Evolutionary conservation across 257 asterid genomes (phyloP), one percentile per base, ranked within the genome.

Genomic region (Fraxinus pennsylvanica): DNA sequence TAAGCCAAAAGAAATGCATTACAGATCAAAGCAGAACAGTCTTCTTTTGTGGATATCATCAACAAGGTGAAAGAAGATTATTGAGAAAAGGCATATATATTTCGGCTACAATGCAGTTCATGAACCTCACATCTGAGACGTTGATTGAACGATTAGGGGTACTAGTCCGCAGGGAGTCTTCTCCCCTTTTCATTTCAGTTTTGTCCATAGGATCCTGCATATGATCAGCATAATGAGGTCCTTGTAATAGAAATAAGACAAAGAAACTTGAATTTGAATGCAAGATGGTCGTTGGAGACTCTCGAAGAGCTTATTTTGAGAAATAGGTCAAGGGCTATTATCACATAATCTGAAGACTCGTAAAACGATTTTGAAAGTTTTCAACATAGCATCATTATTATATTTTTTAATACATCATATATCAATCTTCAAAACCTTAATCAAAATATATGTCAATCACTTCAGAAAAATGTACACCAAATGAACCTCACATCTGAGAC

Each of bases 51-150:
- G 45, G 52, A 19, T 30, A 30, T 30, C 19, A 63, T 13, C 74
- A 45, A 66, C 0, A 73, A 73, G 21, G 22, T 4, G 17, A 75
- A 75, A 74, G 71, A 61, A 30, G 38, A 35, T 38, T 39, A 68
- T 29, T 1, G 25, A n/a, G 36, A 35, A 38, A 3, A 45, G 36
- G 68, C 61, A 38, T 36, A 45, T 45, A 45, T 12, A 45, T 45
- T 45, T 45, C 19, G 1, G 52, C 52, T 14, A 12, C 52, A 45
- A 45, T 14, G 19, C 13, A 45, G 52, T 45, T 21, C 22, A 38
- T 36, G 45, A 66, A 80, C 68, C 89, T 81, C 80, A 85, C 90
- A 79, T 87, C 85, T 73, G 83, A 82, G 75, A 77, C 84, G 43
- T 81, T 80, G 50, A 74, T 84, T 30, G 81, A 52, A 79, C 84